Evolutionary conservation across 768 basidiomycete genomes (phyloP), one percentile per base, ranked within the genome.

Genomic region (Tulasnella sp.): DNA sequence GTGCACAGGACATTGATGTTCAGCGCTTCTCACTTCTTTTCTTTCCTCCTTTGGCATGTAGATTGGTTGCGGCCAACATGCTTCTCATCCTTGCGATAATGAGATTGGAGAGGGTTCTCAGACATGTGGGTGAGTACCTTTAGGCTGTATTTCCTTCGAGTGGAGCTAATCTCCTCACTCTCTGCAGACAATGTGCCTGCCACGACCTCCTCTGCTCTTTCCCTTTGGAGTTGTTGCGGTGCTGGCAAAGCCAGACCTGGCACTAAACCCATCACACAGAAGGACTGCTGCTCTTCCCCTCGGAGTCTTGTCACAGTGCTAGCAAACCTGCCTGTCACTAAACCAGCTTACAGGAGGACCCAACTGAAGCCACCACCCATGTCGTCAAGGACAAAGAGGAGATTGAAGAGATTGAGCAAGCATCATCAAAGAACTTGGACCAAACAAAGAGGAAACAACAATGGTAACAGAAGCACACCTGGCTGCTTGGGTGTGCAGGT

Each of bases 51-150:
- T 54, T 24, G 5, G 24, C 12, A 24, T 77, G 8, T n/a, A 77
- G 79, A 80, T 80, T 28, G 79, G 72, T 20, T 80, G 79, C 48
- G 79, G 79, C 31, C 79, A 80, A n/a, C 72, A 72, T 9, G 44
- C 64, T 28, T 46, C 74, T 44, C 74, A 75, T 73, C 24, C 72
- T 73, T 14, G 74, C 18, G 79, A 80, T 50, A 18, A 73, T n/a
- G 72, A 80, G 28, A 41, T 80, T 40, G 34, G 34, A 31, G 72
- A 73, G 14, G 79, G 79, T 72, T 72, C 79, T 31, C 74, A 75
- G 8, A 80, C 80, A 6, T 80, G 80, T 75, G 77, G 77, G 80
- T 80, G 34, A 76, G 80, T 76, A 9, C 6, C 24, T 60, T 46
- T 5, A n/a, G 16, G 4, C 58, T 60, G 24, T 7, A n/a, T 22